Evolutionary conservation across 2,329 filamentous ascomycete genomes (phyloP), one percentile per base, ranked within the genome.

Genomic region (Pyrenochaeta sp.): DNA sequence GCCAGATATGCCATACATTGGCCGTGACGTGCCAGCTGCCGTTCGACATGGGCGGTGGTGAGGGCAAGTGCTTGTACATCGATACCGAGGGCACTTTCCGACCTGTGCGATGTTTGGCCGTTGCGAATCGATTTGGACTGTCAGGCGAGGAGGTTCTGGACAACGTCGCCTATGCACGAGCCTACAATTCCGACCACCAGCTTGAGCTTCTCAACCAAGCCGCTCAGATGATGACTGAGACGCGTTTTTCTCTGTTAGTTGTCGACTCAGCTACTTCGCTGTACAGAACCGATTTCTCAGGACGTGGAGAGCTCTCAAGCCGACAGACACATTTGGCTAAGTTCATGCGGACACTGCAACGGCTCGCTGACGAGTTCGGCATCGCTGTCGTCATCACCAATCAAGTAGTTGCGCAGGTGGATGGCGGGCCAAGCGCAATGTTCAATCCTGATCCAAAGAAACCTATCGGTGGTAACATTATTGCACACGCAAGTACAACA

Each of bases 391-490:
- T 99, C 69, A 99, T 99, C 72, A 98, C 95, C 43, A 99, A 99
- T 75, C 95, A 99, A 78, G 95, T 99, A 30, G 96, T 99, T 40
- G 95, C 95, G 9, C 96, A 99, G 78, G 95, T 99, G 8, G 95
- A 99, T 74, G 95, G 95, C 62, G 95, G 95, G 2, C 93, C 94
- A 30, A 94, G 91, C 73, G 89, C 94, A 61, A 99, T 99, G 95
- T 99, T 97, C 83, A 99, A 99, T 69, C 95, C 96, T 0, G 96
- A 99, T 73, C 95, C 95, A 7, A 99, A 99, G 86, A 99, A 99
- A 79, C 95, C 95, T 0, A 97, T 99, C 75, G 95, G 95, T 67
- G 95, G 95, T 64, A 98, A 99, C 78, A 99, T 99, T 67, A 98
- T 99, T 75, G 95, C 96, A 2, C 95, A 99, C 77, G 93, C 95